A percentile compares a stretch with the other conserved stretches of the same genome.
Conservation (phyloP, 169 alveolate genomes). For the Hepatocystis sp. region DNA sequence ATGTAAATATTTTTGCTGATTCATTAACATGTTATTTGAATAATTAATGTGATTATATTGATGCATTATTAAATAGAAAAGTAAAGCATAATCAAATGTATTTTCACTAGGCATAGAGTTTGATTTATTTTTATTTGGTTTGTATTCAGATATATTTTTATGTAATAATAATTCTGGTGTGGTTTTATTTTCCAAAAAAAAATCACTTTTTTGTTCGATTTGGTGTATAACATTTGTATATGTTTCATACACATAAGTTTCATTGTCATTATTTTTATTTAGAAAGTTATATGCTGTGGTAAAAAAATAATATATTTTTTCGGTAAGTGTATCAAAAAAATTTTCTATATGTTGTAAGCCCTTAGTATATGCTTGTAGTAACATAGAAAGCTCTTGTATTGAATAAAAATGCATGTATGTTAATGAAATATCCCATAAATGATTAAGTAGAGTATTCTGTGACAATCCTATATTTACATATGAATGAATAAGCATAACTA, state of each 20-base stretch:
- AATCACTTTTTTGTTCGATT: neutral
- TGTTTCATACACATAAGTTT: slow-evolving; percentile 13
- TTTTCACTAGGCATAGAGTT: too few species aligned
- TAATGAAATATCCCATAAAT: slow-evolving; percentile 29
- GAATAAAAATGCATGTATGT: slow-evolving; percentile 34
- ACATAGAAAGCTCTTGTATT: slow-evolving; percentile 63
- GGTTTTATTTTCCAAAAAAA: neutral
- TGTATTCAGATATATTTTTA: too few species aligned
- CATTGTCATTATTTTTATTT: neutral
- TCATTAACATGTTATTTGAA: too few species aligned
- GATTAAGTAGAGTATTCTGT: slow-evolving; percentile 22
- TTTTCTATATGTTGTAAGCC: slow-evolving; percentile 39
- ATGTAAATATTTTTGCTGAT: too few species aligned
- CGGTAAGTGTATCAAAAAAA: slow-evolving; percentile 14
- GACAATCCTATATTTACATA: slow-evolving; percentile 55
- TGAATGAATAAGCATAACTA: slow-evolving; percentile 65
- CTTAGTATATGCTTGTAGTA: slow-evolving; percentile 60
- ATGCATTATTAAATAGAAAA: too few species aligned
- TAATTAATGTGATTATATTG: too few species aligned
- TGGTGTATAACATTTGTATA: neutral
- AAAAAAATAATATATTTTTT: slow-evolving; percentile 12
- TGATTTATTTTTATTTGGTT: too few species aligned
- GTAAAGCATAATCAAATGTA: too few species aligned
- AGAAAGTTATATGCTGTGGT: slow-evolving; percentile 24
- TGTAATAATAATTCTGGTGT: neutral